Evolutionary conservation across 1,139 yeast species (phyloP), one percentile per base, ranked within the genome.

Genomic region (Saccharomyces hybrid): DNA sequence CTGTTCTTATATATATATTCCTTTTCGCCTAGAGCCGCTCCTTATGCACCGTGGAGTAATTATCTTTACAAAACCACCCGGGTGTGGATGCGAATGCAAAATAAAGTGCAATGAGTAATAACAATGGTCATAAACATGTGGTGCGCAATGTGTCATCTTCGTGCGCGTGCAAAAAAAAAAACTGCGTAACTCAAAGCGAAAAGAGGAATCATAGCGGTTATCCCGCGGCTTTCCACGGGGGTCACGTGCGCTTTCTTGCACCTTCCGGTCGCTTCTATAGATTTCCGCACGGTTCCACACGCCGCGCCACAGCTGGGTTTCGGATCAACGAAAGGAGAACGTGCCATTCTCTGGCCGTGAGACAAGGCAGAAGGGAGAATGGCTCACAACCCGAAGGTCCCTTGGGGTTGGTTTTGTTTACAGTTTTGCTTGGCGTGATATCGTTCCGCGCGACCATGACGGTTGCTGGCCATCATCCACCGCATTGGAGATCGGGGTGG

Each of bases 121-220:
- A 38, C 44, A 38, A 38, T 38, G 44, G 44, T 38, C 44, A 38
- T 38, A 38, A 38, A 38, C n/a, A 13, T 38, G 44, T 38, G 44
- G 44, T 38, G 26, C 5, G 44, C 44, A 16, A 38, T 38, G 44
- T 38, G 44, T 38, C 44, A 38, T 38, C 44, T 11, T 38, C 44
- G 44, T n/a, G 44, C 44, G 13, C 44, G 44, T 16, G 44, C 44
- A 2, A 38, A 19, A 38, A 9, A 29, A 29, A 29, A 31, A 31
- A 31, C 29, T 27, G 29, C 29, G 29, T 27, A 31, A 31, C 4
- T 5, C 34, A 31, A 11, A 4, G 16, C 13, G 32, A 31, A 31
- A 31, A 31, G 13, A 29, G 3, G 11, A 29, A 29, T 16, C 2
- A 38, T n/a, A 13, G 25, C 9, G 16, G 44, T 38, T 13, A 38